Evolutionary conservation across 192 early-diverging fungal species (phyloP), one percentile per base, ranked within the genome.

Genomic region (Coemansia furcata): DNA sequence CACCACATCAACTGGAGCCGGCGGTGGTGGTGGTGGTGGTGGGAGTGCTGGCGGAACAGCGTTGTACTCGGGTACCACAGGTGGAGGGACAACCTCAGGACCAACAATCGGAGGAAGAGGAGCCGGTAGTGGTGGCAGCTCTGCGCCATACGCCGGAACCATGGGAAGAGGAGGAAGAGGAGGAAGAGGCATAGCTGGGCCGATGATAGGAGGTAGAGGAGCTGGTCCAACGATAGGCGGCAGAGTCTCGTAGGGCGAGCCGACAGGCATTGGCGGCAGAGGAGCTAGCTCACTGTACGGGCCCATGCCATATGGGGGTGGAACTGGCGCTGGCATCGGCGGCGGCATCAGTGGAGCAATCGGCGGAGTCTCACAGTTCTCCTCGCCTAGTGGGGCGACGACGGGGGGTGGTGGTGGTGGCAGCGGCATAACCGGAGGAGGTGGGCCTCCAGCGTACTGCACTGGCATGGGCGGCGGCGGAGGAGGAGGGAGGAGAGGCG

Each of bases 331-430:
- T 30, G 70, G 70, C 38, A 64, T 58, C 19, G 69, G 69, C 14
- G 62, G 62, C 3, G 30, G 59, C 2, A 26, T 26, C 23, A 54
- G 69, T 3, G 63, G 69, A 3, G 63, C 55, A 30, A 66, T 64
- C 37, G 47, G 64, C 10, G 42, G 63, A 15, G 57, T 67, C 58
- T 73, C 77, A 57, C 72, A 79, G 37, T 79, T 66, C 37, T 70
- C 67, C 38, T 62, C 66, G 14, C 50, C 60, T 12, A 67, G 46
- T 8, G 68, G 63, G 32, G 58, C 60, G 35, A 38, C 58, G 4
- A 46, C 35, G 3, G 63, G 73, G 0, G 47, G 58, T 23, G 37
- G 69, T 6, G 42, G 57, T 15, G 70, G 58, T n/a, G 59, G 63
- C n/a, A 39, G 52, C 1, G 52, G 60, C 21, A 52, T 38, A 50